Percentiles rank a stretch among this genome's conserved stretches.
Evolutionary conservation across 371 early-diverging fungal genomes (phyloP).

Genomic region (Thermomucor indicae-seudaticae): DNA sequence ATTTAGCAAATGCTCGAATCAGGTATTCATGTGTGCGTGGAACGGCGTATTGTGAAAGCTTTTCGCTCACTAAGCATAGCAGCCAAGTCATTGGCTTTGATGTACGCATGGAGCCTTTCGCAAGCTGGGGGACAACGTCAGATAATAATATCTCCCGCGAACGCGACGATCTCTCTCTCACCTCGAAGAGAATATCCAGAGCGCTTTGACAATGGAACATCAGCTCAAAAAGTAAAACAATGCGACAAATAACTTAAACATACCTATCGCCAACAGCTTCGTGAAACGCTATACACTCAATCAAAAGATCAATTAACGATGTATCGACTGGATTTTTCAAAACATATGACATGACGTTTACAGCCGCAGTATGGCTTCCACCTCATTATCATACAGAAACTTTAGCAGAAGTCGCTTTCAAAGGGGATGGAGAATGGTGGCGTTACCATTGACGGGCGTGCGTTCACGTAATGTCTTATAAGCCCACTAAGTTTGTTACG

Average conservation of each 20-base stretch:
- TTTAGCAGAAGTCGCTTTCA: neutral
- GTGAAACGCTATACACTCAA: constrained; percentile 24
- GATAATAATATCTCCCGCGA: no score
- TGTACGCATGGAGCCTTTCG: constrained; percentile 3
- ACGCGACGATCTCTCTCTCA: no score
- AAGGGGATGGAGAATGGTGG: neutral
- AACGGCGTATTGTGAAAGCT: constrained; percentile 17
- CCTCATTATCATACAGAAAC: neutral
- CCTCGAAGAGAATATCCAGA: constrained; percentile 8
- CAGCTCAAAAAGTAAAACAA: neutral
- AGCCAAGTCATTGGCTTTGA: constrained; percentile 24
- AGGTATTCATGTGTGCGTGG: constrained; percentile 25
- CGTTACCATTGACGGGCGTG: constrained; percentile 8
- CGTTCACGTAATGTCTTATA: constrained; percentile 17
- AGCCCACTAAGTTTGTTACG: no score
- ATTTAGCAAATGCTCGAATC: constrained; percentile 13
- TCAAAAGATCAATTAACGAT: constrained; percentile 24
- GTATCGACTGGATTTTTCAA: constrained; percentile 24
- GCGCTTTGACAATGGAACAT: neutral
- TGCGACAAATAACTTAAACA: neutral
- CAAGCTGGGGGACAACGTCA: no score
- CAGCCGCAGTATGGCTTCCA: neutral
- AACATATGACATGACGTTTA: neutral
- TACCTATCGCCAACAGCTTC: constrained; percentile 31
- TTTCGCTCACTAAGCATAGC: constrained; percentile 20